These are phyloP conservation scores for Fusarium oligoseptatum DNA, from an alignment of 2,329 filamentous ascomycete genomes.

Conservation along the genomic window DNA sequence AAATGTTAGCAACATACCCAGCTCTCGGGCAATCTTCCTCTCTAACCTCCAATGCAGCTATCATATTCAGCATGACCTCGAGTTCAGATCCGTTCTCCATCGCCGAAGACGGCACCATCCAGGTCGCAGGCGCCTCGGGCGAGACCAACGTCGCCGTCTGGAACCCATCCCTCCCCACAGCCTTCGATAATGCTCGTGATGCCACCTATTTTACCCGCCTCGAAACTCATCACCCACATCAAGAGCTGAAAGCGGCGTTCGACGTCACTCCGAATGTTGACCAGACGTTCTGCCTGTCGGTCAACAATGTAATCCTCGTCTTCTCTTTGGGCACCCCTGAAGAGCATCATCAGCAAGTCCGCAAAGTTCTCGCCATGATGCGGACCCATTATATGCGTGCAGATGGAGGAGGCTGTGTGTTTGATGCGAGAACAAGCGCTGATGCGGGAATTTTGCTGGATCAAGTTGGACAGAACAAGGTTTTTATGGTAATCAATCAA, in stretches of 20 bases:
- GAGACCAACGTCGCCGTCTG: not conserved
- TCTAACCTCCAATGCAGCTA: not conserved
- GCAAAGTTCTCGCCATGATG: not conserved
- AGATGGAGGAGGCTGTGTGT: not conserved
- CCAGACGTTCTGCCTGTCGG: not conserved
- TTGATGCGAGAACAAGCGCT: not conserved
- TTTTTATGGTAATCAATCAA: not conserved
- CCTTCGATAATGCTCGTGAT: not conserved
- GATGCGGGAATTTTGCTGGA: not conserved
- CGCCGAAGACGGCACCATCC: not conserved
- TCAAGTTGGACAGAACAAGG: not conserved
- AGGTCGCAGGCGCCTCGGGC: not conserved
- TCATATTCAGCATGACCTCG: not conserved
- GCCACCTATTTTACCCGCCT: not conserved
- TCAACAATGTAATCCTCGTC: not conserved
- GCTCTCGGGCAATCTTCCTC: not conserved
- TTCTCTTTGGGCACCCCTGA: not conserved
- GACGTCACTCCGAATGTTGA: not conserved
- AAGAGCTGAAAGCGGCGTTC: not conserved
- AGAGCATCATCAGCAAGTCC: not conserved
- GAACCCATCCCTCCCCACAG: not conserved
- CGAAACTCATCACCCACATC: not conserved
- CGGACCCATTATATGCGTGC: not conserved
- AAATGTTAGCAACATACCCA: not conserved
- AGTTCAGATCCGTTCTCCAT: not conserved